phyloP scores from a whole-genome alignment of 345 rosid species.

The Rubroshorea leprosula region DNA sequence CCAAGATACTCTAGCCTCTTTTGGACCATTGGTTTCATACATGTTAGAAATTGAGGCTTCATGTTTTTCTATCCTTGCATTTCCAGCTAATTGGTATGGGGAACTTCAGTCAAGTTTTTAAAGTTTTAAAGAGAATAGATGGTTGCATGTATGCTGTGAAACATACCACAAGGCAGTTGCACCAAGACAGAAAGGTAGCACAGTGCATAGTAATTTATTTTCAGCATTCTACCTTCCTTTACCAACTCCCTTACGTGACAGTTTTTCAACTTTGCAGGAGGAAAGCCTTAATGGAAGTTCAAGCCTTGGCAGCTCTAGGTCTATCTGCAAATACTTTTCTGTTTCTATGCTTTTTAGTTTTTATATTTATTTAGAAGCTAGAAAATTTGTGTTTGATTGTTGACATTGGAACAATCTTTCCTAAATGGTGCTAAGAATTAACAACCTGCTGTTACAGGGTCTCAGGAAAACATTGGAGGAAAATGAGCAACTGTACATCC shows the following conservation, averaged over 20 bases:
- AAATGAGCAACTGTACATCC: slow-evolving; percentile 84
- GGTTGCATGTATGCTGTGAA: slow-evolving; percentile 97
- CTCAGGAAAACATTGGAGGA: slow-evolving; percentile 79
- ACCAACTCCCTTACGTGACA: slow-evolving; percentile 6
- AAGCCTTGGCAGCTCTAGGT: slow-evolving; percentile 95
- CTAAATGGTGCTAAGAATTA: slow-evolving; percentile 1
- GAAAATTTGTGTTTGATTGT: no score
- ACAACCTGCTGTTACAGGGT: slow-evolving; percentile 41
- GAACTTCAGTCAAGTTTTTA: slow-evolving; percentile 80
- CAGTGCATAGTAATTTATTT: background rate
- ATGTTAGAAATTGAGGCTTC: background rate
- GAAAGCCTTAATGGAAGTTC: slow-evolving; percentile 99
- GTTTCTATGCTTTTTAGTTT: no score
- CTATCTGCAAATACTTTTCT: no score
- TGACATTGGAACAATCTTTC: slow-evolving; percentile 6
- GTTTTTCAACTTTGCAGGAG: slow-evolving; percentile 42
- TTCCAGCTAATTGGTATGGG: slow-evolving; percentile 84
- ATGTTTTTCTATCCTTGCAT: slow-evolving; percentile 5
- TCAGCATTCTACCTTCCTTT: background rate
- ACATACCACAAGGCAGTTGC: slow-evolving; percentile 57
- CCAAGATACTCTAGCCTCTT: background rate
- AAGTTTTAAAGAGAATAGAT: slow-evolving; percentile 88
- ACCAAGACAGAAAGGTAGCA: slow-evolving; percentile 64
- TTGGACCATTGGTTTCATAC: background rate
- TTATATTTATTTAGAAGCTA: slow-evolving; percentile 27